Conservation (phyloP, 345 rosid genomes). For the Eucalyptus marginata region DNA sequence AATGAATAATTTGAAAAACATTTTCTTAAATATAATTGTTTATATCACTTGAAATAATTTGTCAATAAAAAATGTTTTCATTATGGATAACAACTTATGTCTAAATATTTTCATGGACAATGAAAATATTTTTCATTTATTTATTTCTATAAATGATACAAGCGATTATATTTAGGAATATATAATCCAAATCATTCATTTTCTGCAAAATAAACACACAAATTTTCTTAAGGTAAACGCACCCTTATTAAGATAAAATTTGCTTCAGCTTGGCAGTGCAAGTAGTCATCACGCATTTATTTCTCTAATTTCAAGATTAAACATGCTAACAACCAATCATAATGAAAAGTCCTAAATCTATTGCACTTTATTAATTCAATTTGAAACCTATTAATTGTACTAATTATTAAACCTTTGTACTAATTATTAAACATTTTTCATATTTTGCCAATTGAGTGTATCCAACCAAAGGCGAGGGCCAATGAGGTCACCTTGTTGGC, state of each 20-base stretch:
- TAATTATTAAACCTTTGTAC: too few relatives aligned
- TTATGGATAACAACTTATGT: accelerated
- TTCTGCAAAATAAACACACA: accelerated
- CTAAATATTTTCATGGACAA: accelerated
- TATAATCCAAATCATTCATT: not conserved
- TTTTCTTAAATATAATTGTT: not conserved
- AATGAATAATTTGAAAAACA: not conserved
- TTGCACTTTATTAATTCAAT: not conserved
- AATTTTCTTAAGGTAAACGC: not conserved
- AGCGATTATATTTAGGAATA: accelerated
- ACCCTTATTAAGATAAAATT: not conserved
- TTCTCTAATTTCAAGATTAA: not conserved
- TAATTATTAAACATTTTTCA: not conserved
- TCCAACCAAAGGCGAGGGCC: not conserved
- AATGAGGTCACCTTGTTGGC: not conserved
- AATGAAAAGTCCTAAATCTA: not conserved
- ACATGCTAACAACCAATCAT: not conserved
- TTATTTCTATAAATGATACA: accelerated
- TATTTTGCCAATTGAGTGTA: accelerated
- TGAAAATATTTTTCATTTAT: not conserved
- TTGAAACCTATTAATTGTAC: accelerated
- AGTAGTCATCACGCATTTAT: not conserved
- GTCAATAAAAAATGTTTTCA: not conserved
- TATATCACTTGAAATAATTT: not conserved
- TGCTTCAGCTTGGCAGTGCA: not conserved